Evolutionary conservation across 169 alveolate genomes (phyloP).

Genomic region (Plasmodium fragile): DNA sequence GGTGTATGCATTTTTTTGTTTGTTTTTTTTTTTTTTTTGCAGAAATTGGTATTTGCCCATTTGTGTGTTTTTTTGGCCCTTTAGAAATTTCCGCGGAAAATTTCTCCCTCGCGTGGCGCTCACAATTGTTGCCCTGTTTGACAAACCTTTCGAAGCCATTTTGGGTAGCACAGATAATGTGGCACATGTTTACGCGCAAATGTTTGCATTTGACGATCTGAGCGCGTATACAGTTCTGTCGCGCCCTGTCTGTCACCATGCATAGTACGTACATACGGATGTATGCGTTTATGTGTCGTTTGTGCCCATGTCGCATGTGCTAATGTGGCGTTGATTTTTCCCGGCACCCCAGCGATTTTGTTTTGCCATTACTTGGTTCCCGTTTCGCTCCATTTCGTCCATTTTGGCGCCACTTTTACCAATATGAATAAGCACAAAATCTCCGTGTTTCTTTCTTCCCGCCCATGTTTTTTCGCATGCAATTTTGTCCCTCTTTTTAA

Average conservation of each 20-base stretch:
- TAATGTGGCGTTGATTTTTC: background rate
- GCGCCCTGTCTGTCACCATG: background rate
- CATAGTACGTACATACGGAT: background rate
- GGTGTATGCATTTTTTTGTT: background rate
- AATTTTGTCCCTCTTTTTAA: background rate
- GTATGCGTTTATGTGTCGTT: background rate
- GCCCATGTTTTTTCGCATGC: background rate
- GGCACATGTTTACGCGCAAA: background rate
- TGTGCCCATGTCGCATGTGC: background rate
- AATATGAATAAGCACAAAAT: background rate
- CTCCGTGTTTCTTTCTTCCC: background rate
- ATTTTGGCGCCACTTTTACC: background rate
- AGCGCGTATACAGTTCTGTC: background rate
- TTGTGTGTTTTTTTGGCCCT: background rate
- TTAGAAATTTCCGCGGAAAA: background rate
- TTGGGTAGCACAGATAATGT: background rate
- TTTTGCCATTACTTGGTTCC: background rate
- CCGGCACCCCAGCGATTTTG: background rate
- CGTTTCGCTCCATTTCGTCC: background rate
- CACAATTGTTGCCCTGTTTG: background rate
- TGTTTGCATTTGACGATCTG: background rate
- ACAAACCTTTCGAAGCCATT: background rate
- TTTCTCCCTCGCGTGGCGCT: background rate
- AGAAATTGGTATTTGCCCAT: background rate
- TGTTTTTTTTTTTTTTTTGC: background rate